phyloP scores from a whole-genome alignment of 768 basidiomycete genomes.

The Boletus fagicola region DNA sequence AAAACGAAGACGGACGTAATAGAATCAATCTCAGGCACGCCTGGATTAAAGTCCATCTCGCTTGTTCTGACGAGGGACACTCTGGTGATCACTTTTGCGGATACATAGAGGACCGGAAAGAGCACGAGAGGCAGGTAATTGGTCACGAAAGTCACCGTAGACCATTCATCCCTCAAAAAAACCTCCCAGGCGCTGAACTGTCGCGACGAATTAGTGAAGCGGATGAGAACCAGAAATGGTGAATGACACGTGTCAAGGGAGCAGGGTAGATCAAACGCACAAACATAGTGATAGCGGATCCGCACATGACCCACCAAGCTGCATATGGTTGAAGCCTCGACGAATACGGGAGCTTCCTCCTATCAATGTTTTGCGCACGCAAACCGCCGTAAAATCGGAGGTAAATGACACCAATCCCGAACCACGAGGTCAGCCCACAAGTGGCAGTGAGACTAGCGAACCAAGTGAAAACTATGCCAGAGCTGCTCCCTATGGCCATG shows the following conservation, averaged over 20 bases:
- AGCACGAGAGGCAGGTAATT: conserved; percentile 39
- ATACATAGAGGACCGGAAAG: conserved; percentile 46
- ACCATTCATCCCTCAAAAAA: conserved; percentile 37
- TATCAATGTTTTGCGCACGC: conserved; percentile 47
- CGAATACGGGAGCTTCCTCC: conserved; percentile 39
- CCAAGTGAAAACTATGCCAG: conserved; percentile 42
- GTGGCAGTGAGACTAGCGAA: conserved; percentile 33
- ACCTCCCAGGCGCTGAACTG: conserved; percentile 39
- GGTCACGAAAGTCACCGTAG: conserved; percentile 37
- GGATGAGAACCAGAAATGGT: not conserved
- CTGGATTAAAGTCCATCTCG: conserved; percentile 24
- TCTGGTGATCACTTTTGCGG: conserved; percentile 17
- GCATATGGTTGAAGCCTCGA: conserved; percentile 41
- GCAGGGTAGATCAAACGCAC: conserved; percentile 25
- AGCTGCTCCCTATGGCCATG: conserved; percentile 36
- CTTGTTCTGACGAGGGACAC: conserved; percentile 10
- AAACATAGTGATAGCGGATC: conserved; percentile 29
- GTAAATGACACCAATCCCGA: conserved; percentile 43
- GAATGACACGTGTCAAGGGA: not conserved
- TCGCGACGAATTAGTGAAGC: not conserved
- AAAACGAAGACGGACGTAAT: conserved; percentile 14
- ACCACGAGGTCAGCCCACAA: conserved; percentile 42
- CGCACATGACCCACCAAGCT: conserved; percentile 35
- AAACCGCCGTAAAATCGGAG: conserved; percentile 46
- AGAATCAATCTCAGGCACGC: conserved; percentile 16